Evolutionary conservation across 2,329 filamentous ascomycete genomes (phyloP).

Genomic region (Verticillium isaacii): DNA sequence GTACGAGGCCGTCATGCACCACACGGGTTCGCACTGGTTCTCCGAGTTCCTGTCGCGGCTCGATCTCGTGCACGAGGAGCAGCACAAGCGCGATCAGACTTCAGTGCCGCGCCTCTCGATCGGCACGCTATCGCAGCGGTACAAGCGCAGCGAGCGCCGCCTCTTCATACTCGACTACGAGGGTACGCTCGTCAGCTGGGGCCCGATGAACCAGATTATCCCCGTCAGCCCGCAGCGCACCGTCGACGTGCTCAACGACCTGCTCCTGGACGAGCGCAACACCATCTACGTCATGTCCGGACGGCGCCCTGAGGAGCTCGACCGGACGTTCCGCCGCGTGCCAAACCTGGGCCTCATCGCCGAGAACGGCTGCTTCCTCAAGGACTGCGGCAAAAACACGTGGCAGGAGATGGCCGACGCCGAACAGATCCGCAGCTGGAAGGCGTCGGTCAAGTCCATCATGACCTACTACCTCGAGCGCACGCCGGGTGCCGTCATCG

Average conservation of each 20-base stretch:
- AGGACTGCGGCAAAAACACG: slow-evolving; percentile 58
- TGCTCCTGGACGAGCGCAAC: slow-evolving; percentile 76
- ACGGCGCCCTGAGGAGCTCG: slow-evolving; percentile 80
- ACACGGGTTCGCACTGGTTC: slow-evolving; percentile 85
- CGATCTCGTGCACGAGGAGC: slow-evolving; percentile 73
- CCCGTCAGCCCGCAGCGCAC: slow-evolving; percentile 80
- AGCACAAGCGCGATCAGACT: slow-evolving; percentile 77
- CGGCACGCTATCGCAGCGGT: slow-evolving; percentile 57
- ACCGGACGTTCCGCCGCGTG: slow-evolving; percentile 78
- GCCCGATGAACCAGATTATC: slow-evolving; percentile 78
- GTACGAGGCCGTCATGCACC: slow-evolving; percentile 67
- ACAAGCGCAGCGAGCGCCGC: slow-evolving; percentile 60
- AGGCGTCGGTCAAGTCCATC: slow-evolving; percentile 75
- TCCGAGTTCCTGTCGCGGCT: slow-evolving; percentile 68
- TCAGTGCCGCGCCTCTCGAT: slow-evolving; percentile 81
- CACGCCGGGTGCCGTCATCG: slow-evolving; percentile 80
- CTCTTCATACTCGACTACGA: slow-evolving; percentile 93
- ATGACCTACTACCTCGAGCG: slow-evolving; percentile 87
- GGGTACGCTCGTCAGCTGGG: slow-evolving; percentile 84
- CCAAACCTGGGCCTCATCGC: slow-evolving; percentile 84
- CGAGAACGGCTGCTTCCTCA: slow-evolving; percentile 90
- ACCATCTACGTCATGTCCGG: slow-evolving; percentile 93
- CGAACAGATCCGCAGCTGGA: slow-evolving; percentile 70
- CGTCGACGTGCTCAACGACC: slow-evolving; percentile 74
- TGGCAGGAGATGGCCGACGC: slow-evolving; percentile 79